These are phyloP conservation scores for Fusarium protoensiforme DNA, from an alignment of 2,329 filamentous ascomycete species.

Conservation along the genomic window DNA sequence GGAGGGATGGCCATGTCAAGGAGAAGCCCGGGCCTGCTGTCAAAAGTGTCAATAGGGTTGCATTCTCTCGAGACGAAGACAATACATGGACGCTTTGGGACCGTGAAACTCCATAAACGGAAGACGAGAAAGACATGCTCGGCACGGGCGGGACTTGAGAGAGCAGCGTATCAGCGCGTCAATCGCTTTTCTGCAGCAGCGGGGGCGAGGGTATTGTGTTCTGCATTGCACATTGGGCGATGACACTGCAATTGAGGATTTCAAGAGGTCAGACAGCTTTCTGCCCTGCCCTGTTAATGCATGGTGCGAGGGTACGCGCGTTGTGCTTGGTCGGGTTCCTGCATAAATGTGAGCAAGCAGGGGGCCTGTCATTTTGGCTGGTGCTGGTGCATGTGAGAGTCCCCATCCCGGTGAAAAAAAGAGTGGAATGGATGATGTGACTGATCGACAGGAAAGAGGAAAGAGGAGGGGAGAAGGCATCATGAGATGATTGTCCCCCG, in stretches of 20 bases:
- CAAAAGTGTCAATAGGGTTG: conserved; percentile 25
- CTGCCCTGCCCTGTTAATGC: conserved; percentile 5
- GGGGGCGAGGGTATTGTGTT: background rate
- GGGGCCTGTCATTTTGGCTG: conserved; percentile 19
- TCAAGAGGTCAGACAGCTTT: background rate
- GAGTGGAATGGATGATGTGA: conserved; percentile 9
- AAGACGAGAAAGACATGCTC: background rate
- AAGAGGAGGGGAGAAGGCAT: background rate
- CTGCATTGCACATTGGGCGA: conserved; percentile 3
- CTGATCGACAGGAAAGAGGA: conserved; percentile 18
- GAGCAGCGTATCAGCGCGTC: conserved; percentile 2
- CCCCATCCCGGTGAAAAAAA: conserved; percentile 8
- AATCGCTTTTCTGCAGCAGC: conserved; percentile 2
- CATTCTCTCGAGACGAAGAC: background rate
- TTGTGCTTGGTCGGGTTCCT: conserved; percentile 39
- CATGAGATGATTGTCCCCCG: conserved; percentile 6
- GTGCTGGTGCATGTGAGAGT: conserved; percentile 18
- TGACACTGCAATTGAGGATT: background rate
- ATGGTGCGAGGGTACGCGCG: background rate
- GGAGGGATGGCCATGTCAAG: conserved; percentile 6
- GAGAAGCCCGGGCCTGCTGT: conserved; percentile 25
- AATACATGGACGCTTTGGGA: background rate
- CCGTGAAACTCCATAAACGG: background rate
- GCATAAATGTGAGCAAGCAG: conserved; percentile 39
- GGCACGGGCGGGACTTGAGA: background rate